Base-by-base conservation (phyloP, 768 basidiomycete species). In the Coprinopsis strossmayeri region DNA sequence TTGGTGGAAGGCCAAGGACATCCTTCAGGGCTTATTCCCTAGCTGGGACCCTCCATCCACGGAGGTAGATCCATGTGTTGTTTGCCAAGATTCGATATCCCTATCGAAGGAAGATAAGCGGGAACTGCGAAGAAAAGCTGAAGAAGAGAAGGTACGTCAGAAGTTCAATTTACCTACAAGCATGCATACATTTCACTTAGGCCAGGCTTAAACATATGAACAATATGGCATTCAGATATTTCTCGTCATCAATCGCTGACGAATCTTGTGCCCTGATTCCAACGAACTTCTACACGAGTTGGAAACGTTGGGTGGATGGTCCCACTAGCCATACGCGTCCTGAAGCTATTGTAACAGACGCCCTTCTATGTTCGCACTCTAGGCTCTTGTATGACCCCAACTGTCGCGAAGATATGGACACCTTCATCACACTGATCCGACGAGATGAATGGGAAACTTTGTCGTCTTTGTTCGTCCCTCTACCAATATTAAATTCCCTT, bases 101-200 rank as follows among this genome's bases (percentile, higher is more conserved):
- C 70, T 50, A 17, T 79, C 77, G 5, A 78, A 73, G 57, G 81
- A 80, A 57, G 81, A 79, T 51, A 84, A 76, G 56, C 76, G 72
- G 34, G 82, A 79, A 53, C 53, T 74, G 34, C 79, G 84, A 34
- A 81, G 73, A 60, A 76, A 71, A 48, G 84, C 84, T 21, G 89
- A 89, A 59, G 80, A 84, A 17, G 89, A 91, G 66, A 90, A 87
- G 80, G 89, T 84, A 46, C 24, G 48, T 42, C 37, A 26, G 20
- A 5, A 3, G 32, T 27, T 35, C 27, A 13, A 21, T 5, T 21
- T 7, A 34, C n/a, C 21, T 25, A 17, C 26, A n/a, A 21, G 18
- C 23, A 23, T 3, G 27, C 23, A 21, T 17, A 28, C n/a, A 39
- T 30, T 30, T 43, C 15, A 28, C 35, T 52, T 41, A 89, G 87